Evolutionary conservation across 306 rosid species (phyloP), one percentile per base, ranked within the genome.

Genomic region (Gillenia trifoliata): DNA sequence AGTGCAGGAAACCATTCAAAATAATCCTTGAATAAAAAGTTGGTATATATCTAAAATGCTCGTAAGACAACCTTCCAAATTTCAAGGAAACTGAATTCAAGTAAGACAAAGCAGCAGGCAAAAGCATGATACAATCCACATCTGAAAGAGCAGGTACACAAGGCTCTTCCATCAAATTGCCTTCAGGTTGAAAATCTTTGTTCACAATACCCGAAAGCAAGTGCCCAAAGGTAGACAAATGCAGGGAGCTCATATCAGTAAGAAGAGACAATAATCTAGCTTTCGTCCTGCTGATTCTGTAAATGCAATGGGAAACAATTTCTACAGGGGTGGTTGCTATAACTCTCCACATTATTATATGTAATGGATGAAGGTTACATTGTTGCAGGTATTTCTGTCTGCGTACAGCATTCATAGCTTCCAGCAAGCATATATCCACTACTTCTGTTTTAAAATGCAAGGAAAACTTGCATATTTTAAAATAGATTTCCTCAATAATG

Each of bases 181-280:
- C 72, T 72, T 75, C 77, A 68, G 71, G 77, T 72, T 74, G 67
- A 52, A 72, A 71, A 84, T 68, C 76, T 78, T 78, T 80, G 76
- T 77, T 79, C 79, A 84, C 71, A 43, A 82, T 41, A 68, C 74
- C 86, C 76, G 79, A 72, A 79, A 91, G 82, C 57, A 86, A 74
- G 83, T 83, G 82, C 69, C 98, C 98, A 83, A 88, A 90, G 73
- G 80, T 47, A n/a, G 90, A 85, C 64, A 84, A 82, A 86, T 94
- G 98, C 74, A 90, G 30, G 75, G 96, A 83, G 81, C 96, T 87
- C 80, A 80, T 70, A 80, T 89, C 86, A 73, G 72, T 83, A 77
- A 93, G 97, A 70, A 82, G 74, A 86, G 49, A 87, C 83, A 94
- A 82, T 73, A 91, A 76, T 80, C 75, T 87, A 79, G 96, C 89